Conservation (phyloP, 2,329 filamentous ascomycete species). For the Aspergillus pseudoterreus region DNA sequence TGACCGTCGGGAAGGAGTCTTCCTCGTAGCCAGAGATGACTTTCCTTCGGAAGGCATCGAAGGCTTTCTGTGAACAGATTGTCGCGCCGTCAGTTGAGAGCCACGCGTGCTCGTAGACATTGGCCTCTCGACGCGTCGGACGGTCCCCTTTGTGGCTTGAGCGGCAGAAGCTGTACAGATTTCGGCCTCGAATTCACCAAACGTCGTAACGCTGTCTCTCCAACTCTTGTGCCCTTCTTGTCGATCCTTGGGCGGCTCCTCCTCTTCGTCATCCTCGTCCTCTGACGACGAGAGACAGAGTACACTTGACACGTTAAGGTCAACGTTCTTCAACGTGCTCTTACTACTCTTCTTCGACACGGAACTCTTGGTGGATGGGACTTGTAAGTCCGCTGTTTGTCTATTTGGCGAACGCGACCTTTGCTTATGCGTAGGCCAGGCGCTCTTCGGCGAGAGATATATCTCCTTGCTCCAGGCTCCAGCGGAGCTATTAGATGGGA, state of each 20-base stretch:
- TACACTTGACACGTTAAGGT: slow-evolving; percentile 44
- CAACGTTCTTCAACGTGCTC: slow-evolving; percentile 34
- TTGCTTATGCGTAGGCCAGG: slow-evolving; percentile 11
- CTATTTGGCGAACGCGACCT: slow-evolving; percentile 15
- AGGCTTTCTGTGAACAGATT: slow-evolving; percentile 17
- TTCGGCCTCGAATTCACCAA: slow-evolving; percentile 40
- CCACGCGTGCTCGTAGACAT: slow-evolving; percentile 23
- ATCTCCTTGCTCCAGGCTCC: slow-evolving; percentile 22
- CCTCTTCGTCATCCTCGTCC: slow-evolving; percentile 39
- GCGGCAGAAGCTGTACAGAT: slow-evolving; percentile 41
- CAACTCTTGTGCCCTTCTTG: slow-evolving; percentile 12
- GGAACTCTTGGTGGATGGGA: slow-evolving; percentile 15
- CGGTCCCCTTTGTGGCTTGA: slow-evolving; percentile 26
- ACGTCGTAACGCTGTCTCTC: slow-evolving; percentile 39
- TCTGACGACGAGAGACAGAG: slow-evolving; percentile 50
- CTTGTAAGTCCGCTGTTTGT: slow-evolving; percentile 13
- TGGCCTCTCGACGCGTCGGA: slow-evolving; percentile 27
- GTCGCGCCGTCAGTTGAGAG: slow-evolving; percentile 20
- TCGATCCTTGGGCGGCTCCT: slow-evolving; percentile 14
- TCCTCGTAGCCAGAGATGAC: slow-evolving; percentile 22
- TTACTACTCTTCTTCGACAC: slow-evolving; percentile 38
- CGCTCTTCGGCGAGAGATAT: slow-evolving; percentile 21
- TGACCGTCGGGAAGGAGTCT: slow-evolving; percentile 26
- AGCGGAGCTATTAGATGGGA: slow-evolving; percentile 21
- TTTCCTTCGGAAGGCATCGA: slow-evolving; percentile 27